Conservation (phyloP, 2,329 filamentous ascomycete genomes). For the Xylariaceae sp. region DNA sequence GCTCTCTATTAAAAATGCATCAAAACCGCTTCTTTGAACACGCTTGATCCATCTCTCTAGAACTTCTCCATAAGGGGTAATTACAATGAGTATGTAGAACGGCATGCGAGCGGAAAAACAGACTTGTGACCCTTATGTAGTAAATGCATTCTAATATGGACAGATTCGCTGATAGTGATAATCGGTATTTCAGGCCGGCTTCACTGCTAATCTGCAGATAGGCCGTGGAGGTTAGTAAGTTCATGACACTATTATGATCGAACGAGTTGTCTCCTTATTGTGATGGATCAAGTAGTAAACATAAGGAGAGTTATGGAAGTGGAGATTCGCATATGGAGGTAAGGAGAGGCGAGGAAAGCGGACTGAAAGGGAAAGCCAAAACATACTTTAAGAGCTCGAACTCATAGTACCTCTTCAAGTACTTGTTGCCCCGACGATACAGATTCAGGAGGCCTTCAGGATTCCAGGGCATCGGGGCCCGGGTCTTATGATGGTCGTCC, state of each 20-base stretch:
- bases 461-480: slow-evolving; percentile 35
- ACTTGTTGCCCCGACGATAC: slow-evolving; percentile 67
- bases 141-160: not conserved
- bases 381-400: slow-evolving; percentile 76
- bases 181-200: not conserved
- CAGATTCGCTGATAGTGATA: too few relatives aligned
- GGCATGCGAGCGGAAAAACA: too few relatives aligned
- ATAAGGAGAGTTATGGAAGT: too few relatives aligned
- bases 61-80: too few relatives aligned
- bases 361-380: not conserved
- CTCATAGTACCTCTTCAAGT: slow-evolving; percentile 65
- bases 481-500: slow-evolving; percentile 32
- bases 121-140: not conserved
- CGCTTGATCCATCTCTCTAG: too few relatives aligned
- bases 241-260: not conserved
- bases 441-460: slow-evolving; percentile 58
- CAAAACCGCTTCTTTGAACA: too few relatives aligned
- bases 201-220: slow-evolving; percentile 1
- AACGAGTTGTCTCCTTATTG: too few relatives aligned
- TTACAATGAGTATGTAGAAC: too few relatives aligned
- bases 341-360: not conserved
- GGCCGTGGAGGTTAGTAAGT: not conserved
- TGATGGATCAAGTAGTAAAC: too few relatives aligned
- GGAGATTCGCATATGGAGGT: too few relatives aligned
- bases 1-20: too few relatives aligned